Evolutionary conservation across 768 basidiomycete genomes (phyloP).

Genomic region (Tricholoma furcatifolium): DNA sequence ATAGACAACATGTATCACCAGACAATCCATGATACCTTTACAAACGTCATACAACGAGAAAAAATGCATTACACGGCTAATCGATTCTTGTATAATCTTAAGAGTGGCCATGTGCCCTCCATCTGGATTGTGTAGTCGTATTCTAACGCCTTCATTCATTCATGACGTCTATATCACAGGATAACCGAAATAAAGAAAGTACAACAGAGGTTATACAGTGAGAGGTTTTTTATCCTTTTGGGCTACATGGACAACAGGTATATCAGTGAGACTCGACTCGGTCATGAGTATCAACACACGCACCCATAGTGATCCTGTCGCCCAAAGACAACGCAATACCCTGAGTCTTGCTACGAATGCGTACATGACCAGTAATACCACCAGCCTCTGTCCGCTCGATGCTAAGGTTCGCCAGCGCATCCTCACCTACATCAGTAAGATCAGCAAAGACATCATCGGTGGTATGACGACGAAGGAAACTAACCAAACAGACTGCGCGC

Average conservation of each 20-base stretch:
- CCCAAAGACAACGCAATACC: conserved; percentile 94
- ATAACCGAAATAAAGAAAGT: conserved; percentile 8
- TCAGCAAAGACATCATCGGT: not conserved
- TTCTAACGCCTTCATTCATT: not conserved
- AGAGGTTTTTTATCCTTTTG: conserved; percentile 41
- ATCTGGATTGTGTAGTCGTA: too few relatives aligned
- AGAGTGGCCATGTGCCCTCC: too few relatives aligned
- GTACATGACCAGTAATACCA: conserved; percentile 86
- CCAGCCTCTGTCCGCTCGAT: conserved; percentile 86
- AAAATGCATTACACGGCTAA: too few relatives aligned
- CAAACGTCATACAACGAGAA: too few relatives aligned
- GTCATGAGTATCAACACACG: conserved; percentile 14
- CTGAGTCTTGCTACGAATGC: conserved; percentile 96
- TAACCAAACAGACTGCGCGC: conserved; percentile 90
- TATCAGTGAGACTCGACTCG: not conserved
- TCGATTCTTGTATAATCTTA: too few relatives aligned
- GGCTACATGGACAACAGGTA: conserved; percentile 21
- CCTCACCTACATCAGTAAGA: conserved; percentile 65
- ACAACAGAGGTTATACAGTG: conserved; percentile 25
- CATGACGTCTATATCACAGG: conserved; percentile 3
- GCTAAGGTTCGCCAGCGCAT: conserved; percentile 92
- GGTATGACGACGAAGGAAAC: conserved; percentile 24
- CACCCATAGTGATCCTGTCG: conserved; percentile 78
- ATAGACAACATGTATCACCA: not conserved
- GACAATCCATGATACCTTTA: too few relatives aligned